These are phyloP conservation scores for Glycyrrhiza uralensis DNA, from an alignment of 306 rosid genomes.

Conservation along the genomic window DNA sequence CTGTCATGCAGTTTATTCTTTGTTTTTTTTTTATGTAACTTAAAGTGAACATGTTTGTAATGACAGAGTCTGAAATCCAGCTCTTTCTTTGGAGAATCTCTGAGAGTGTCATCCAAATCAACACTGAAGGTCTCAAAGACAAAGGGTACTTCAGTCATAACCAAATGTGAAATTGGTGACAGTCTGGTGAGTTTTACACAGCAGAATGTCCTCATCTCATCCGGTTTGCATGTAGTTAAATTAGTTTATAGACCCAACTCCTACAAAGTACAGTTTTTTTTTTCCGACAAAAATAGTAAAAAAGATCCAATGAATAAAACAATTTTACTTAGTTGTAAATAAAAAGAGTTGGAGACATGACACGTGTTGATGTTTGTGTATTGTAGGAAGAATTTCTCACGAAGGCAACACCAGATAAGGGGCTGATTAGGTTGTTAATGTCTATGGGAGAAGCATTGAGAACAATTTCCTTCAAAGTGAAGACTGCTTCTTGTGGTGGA, in stretches of 20 bases:
- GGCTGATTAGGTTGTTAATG: conserved; percentile 66
- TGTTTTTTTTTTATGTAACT: not conserved
- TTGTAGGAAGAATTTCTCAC: conserved; percentile 83
- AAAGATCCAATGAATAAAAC: too few relatives aligned
- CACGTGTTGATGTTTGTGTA: not conserved
- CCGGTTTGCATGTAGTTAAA: conserved; percentile 17
- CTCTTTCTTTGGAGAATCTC: conserved; percentile 80
- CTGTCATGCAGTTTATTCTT: not conserved
- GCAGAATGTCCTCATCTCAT: not conserved
- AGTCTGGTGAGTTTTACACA: conserved; percentile 62
- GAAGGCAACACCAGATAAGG: conserved; percentile 90
- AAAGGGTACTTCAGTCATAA: conserved; percentile 42
- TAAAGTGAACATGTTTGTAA: conserved; percentile 9
- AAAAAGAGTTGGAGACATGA: too few relatives aligned
- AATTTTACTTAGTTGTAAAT: too few relatives aligned
- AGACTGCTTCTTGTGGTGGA: conserved; percentile 98
- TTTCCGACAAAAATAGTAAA: too few relatives aligned
- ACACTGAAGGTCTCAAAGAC: conserved; percentile 54
- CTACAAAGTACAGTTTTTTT: too few relatives aligned
- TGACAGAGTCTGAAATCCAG: conserved; percentile 75
- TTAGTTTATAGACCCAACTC: too few relatives aligned
- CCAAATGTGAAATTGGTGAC: conserved; percentile 88
- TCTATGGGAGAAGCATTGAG: conserved; percentile 96
- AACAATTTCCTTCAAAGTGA: conserved; percentile 92
- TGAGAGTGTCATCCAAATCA: conserved; percentile 61